These are phyloP conservation scores for Penicillium fuscoglaucum DNA, from an alignment of 2,329 filamentous ascomycete species.

Conservation along the genomic window DNA sequence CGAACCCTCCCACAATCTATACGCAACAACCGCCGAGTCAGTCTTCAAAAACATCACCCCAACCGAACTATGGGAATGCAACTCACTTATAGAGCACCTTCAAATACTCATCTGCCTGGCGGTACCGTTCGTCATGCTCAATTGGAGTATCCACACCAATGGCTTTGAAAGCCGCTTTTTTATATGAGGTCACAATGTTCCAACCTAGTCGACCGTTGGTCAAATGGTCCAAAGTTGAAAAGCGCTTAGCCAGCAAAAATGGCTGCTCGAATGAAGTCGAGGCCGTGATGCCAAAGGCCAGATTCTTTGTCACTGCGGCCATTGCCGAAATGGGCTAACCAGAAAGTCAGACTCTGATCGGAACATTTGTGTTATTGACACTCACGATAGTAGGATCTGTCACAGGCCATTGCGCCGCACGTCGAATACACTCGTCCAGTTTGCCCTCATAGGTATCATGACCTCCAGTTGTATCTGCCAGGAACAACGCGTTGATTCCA, in stretches of 20 bases:
- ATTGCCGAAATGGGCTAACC: slow-evolving; percentile 62
- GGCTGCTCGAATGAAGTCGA: slow-evolving; percentile 64
- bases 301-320: slow-evolving; percentile 65
- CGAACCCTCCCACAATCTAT: slow-evolving; percentile 56
- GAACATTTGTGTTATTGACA: slow-evolving; percentile 6
- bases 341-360: neutral
- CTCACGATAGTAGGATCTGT: slow-evolving; percentile 64
- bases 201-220: slow-evolving; percentile 62
- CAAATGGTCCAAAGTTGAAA: slow-evolving; percentile 63
- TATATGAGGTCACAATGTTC: slow-evolving; percentile 68
- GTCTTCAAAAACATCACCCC: neutral
- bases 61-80: neutral
- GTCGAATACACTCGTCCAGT: slow-evolving; percentile 60
- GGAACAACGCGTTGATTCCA: slow-evolving; percentile 64
- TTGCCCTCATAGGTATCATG: slow-evolving; percentile 64
- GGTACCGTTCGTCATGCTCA: slow-evolving; percentile 63
- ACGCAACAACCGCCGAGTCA: neutral
- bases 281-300: slow-evolving; percentile 63
- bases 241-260: slow-evolving; percentile 62
- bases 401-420: slow-evolving; percentile 65
- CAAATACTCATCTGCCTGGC: slow-evolving; percentile 63
- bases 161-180: slow-evolving; percentile 63
- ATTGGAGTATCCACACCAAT: slow-evolving; percentile 60
- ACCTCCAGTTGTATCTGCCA: slow-evolving; percentile 66
- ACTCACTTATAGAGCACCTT: slow-evolving; percentile 60